Conservation (phyloP, 129 eudicot genomes). For the Helichrysum umbraculigerum region DNA sequence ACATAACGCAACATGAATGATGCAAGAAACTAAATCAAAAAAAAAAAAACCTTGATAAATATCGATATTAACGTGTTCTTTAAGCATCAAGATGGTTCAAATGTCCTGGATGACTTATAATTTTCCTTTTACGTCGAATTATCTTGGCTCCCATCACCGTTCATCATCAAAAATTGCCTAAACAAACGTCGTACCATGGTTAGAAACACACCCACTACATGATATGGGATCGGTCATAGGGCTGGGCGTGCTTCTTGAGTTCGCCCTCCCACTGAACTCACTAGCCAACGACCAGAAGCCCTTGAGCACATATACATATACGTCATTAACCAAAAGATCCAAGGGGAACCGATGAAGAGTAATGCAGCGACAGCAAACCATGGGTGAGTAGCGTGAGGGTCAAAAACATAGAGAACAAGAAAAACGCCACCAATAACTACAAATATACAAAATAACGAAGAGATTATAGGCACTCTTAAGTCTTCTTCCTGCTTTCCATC, state of each 20-base stretch:
- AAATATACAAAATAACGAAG: conserved; percentile 40
- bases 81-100: conserved; percentile 1
- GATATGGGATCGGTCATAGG: background rate
- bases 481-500: conserved; percentile 46
- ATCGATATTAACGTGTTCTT: background rate
- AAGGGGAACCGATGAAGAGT: conserved; percentile 55
- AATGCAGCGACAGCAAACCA: conserved; percentile 56
- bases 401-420: conserved; percentile 47
- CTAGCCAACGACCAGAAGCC: conserved; percentile 27
- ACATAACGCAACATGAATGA: conserved; percentile 13
- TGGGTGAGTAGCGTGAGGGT: conserved; percentile 42
- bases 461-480: conserved; percentile 44
- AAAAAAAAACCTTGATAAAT: background rate
- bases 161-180: background rate
- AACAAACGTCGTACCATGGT: background rate
- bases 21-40: background rate
- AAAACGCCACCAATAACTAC: conserved; percentile 51
- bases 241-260: conserved; percentile 19
- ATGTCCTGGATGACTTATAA: background rate
- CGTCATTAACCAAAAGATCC: conserved; percentile 68
- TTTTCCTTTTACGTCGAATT: too few species aligned
- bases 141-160: background rate
- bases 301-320: conserved; percentile 60
- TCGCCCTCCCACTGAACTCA: conserved; percentile 14
- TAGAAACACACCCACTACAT: background rate